Conservation (phyloP, 2,329 filamentous ascomycete species). For the Hawksworthiomyces lignivorus region DNA sequence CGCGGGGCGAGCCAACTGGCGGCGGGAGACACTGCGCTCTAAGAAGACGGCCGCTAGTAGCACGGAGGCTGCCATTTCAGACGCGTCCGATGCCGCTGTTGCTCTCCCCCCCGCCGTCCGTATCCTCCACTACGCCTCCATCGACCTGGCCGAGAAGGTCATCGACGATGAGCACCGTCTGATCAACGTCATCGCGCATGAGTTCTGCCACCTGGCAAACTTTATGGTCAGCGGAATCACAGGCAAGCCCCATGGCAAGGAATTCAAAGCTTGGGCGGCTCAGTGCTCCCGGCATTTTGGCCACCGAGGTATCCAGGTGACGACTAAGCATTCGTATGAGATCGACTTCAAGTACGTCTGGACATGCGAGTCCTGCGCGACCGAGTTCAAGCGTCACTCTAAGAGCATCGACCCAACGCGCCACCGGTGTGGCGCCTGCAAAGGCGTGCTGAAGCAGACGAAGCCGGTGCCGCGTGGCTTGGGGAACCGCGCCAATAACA, state of each 20-base stretch:
- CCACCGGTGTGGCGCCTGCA: conserved; percentile 73
- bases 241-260: conserved; percentile 17
- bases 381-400: conserved; percentile 75
- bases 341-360: conserved; percentile 93
- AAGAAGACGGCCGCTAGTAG: conserved; percentile 6
- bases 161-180: conserved; percentile 71
- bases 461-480: conserved; percentile 65
- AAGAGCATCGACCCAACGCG: conserved; percentile 69
- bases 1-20: conserved; percentile 69
- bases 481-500: no score
- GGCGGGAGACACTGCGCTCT: conserved; percentile 45
- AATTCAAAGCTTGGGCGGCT: conserved; percentile 19
- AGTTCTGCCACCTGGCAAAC: conserved; percentile 90
- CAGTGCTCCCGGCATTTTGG: conserved; percentile 47
- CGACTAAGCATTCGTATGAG: conserved; percentile 80
- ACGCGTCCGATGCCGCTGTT: neutral
- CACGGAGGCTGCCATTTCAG: neutral
- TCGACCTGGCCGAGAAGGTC: conserved; percentile 84
- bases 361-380: conserved; percentile 62
- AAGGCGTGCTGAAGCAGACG: conserved; percentile 62
- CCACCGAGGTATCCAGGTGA: conserved; percentile 63
- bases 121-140: conserved; percentile 59
- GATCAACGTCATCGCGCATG: conserved; percentile 87
- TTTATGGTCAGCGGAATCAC: conserved; percentile 67
- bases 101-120: conserved; percentile 14